Conservation (phyloP, 2,329 filamentous ascomycete species). For the Aspergillus caelatus region DNA sequence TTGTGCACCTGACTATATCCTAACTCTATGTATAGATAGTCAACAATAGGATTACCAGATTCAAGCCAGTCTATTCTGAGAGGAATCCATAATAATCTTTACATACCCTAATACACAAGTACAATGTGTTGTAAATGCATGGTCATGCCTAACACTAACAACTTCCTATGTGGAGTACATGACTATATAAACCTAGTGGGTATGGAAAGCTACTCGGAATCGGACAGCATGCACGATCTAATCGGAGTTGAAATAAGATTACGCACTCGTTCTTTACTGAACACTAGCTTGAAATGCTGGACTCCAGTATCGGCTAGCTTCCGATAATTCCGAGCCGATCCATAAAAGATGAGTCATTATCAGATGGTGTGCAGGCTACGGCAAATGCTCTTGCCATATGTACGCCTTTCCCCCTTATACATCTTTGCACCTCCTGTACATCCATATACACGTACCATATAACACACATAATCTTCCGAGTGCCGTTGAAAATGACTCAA, state of each 20-base stretch:
- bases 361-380: not conserved
- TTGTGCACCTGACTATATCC: too few species aligned
- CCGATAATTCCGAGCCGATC: not conserved
- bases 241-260: not conserved
- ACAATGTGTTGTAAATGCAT: not conserved
- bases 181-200: not conserved
- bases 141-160: not conserved
- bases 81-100: not conserved
- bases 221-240: not conserved
- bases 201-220: not conserved
- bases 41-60: too few species aligned
- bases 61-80: not conserved
- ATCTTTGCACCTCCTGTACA: not conserved
- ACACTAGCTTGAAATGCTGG: not conserved
- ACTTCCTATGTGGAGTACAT: not conserved
- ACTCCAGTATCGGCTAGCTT: not conserved
- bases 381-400: not conserved
- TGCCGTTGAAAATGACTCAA: not conserved
- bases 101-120: not conserved
- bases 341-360: not conserved
- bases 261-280: not conserved
- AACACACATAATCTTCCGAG: not conserved
- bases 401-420: not conserved
- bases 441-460: not conserved
- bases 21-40: too few species aligned